Percentiles rank a stretch among this genome's conserved stretches.
Conservation (phyloP, 371 early-diverging fungal species). For the Mortierella polycephala region DNA sequence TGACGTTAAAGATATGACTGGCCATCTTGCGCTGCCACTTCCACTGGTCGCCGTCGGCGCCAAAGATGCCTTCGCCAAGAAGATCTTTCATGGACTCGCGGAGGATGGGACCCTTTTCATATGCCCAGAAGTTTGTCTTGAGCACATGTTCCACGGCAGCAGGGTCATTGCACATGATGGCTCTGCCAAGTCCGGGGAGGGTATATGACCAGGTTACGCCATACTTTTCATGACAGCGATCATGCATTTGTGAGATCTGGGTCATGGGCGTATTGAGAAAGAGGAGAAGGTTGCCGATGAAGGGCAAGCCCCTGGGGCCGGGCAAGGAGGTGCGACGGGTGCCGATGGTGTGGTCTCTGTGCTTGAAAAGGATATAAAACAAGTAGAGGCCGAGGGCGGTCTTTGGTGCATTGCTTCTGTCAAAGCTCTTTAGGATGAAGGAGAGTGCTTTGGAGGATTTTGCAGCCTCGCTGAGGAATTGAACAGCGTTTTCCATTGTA, state of each 20-base stretch:
- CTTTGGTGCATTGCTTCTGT: conserved; percentile 22
- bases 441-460: conserved; percentile 24
- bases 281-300: conserved; percentile 41
- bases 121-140: conserved; percentile 69
- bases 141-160: conserved; percentile 50
- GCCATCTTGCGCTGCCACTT: conserved; percentile 76
- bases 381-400: conserved; percentile 32
- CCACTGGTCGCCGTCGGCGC: conserved; percentile 76
- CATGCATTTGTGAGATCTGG: conserved; percentile 42
- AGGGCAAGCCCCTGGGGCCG: conserved; percentile 43
- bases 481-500: conserved; percentile 9
- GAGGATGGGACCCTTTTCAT: conserved; percentile 63
- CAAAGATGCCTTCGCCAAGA: conserved; percentile 79
- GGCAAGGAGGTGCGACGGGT: conserved; percentile 44
- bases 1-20: conserved; percentile 76
- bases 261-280: conserved; percentile 13
- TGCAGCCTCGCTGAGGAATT: conserved; percentile 19
- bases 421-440: conserved; percentile 23
- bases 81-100: conserved; percentile 55
- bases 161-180: conserved; percentile 46
- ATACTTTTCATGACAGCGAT: conserved; percentile 25
- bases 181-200: conserved; percentile 23
- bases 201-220: conserved; percentile 35
- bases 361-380: conserved; percentile 31
- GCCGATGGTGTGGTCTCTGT: conserved; percentile 37